phyloP scores from a whole-genome alignment of 2,329 filamentous ascomycete species.

The Colletotrichum sp. region DNA sequence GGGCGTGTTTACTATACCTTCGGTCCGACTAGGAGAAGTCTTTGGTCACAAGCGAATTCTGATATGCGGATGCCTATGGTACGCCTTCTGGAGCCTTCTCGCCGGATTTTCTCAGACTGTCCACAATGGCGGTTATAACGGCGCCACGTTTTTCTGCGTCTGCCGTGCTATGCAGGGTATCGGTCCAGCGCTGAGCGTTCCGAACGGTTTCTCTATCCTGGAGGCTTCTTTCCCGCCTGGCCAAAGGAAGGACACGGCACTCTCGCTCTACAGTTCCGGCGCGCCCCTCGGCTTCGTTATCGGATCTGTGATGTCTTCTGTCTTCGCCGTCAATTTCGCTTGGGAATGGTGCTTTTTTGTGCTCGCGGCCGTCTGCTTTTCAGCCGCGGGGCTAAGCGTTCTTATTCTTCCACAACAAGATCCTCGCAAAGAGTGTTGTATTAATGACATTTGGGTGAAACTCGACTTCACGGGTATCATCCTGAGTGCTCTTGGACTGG shows the following conservation, averaged over 20 bases:
- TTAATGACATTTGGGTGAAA: conserved; percentile 29
- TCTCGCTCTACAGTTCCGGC: conserved; percentile 37
- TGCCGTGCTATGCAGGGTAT: conserved; percentile 56
- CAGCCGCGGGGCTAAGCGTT: conserved; percentile 8
- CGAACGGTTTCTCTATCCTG: conserved; percentile 62
- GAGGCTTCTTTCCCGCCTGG: conserved; percentile 52
- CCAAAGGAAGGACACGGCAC: conserved; percentile 36
- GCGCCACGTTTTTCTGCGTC: conserved; percentile 48
- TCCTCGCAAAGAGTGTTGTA: background rate
- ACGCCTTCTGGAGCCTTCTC: conserved; percentile 55
- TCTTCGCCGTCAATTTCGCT: conserved; percentile 24
- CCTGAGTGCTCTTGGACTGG: conserved; percentile 42
- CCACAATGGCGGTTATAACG: conserved; percentile 23
- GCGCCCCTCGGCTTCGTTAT: conserved; percentile 35
- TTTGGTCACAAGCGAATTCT: conserved; percentile 63
- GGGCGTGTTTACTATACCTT: conserved; percentile 63
- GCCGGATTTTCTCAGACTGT: conserved; percentile 43
- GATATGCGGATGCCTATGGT: conserved; percentile 59
- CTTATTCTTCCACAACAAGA: conserved; percentile 10
- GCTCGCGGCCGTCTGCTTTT: background rate
- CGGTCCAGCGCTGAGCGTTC: conserved; percentile 59
- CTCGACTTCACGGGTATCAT: conserved; percentile 38
- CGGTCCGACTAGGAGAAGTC: conserved; percentile 60
- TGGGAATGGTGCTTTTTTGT: conserved; percentile 4
- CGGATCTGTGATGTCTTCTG: conserved; percentile 30